These are phyloP conservation scores for Lachancea fermentati DNA, from an alignment of 805 yeast species.

Conservation along the genomic window DNA sequence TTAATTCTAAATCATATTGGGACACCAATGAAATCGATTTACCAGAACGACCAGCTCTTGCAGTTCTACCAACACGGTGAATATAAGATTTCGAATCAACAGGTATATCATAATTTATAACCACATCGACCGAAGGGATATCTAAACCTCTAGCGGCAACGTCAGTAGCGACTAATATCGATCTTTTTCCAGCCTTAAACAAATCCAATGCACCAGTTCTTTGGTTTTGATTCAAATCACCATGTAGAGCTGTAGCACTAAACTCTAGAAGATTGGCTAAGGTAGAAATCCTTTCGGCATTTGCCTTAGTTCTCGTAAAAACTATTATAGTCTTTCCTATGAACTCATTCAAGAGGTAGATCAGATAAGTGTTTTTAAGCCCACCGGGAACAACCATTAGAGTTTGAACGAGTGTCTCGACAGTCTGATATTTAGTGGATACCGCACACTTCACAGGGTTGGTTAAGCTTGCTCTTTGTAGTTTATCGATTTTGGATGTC, in stretches of 20 bases:
- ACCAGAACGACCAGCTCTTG: slow-evolving; percentile 89
- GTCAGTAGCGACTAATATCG: slow-evolving; percentile 74
- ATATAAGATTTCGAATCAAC: slow-evolving; percentile 89
- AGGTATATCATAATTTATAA: slow-evolving; percentile 85
- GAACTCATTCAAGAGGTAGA: slow-evolving; percentile 76
- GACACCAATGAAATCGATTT: slow-evolving; percentile 84
- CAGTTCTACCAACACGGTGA: slow-evolving; percentile 98
- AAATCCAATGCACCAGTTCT: slow-evolving; percentile 76
- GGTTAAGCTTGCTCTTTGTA: slow-evolving; percentile 85
- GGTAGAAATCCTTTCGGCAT: slow-evolving; percentile 84
- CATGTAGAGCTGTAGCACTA: slow-evolving; percentile 88
- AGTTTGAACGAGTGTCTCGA: slow-evolving; percentile 85
- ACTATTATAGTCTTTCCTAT: slow-evolving; percentile 82
- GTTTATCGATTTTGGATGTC: slow-evolving; percentile 89
- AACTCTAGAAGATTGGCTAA: slow-evolving; percentile 78
- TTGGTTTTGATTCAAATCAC: slow-evolving; percentile 82
- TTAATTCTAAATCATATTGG: slow-evolving; percentile 88
- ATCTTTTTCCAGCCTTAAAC: slow-evolving; percentile 66
- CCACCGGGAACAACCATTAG: slow-evolving; percentile 91
- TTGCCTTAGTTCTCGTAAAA: slow-evolving; percentile 92
- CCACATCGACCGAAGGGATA: slow-evolving; percentile 93
- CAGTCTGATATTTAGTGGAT: slow-evolving; percentile 83
- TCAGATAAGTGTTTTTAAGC: slow-evolving; percentile 79
- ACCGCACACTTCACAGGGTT: slow-evolving; percentile 92
- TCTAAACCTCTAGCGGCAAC: slow-evolving; percentile 92